These are phyloP conservation scores for Sporothrix phasma DNA, from an alignment of 2,329 filamentous ascomycete genomes.

Conservation along the genomic window DNA sequence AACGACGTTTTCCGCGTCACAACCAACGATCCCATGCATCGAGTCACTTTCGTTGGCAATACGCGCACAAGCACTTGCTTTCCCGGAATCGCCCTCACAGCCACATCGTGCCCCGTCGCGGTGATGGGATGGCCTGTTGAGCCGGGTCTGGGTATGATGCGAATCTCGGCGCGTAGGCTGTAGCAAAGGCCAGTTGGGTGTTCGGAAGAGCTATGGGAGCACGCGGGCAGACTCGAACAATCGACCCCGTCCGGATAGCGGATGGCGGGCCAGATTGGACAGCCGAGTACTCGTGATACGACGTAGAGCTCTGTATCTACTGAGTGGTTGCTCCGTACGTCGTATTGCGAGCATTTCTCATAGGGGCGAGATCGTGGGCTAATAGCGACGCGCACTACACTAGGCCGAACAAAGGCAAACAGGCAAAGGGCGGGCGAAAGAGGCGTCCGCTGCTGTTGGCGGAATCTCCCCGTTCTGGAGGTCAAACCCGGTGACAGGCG, in stretches of 20 bases:
- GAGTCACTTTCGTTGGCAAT: not conserved
- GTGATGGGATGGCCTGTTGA: not conserved
- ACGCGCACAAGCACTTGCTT: not conserved
- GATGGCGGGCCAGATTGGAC: not conserved
- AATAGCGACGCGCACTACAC: not conserved
- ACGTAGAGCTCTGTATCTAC: too few species aligned
- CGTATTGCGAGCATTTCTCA: too few species aligned
- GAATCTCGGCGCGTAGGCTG: conserved; percentile 8
- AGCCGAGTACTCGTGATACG: too few species aligned
- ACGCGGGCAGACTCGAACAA: not conserved
- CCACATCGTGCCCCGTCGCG: not conserved
- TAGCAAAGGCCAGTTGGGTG: not conserved
- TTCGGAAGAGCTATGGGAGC: not conserved
- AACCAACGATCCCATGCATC: not conserved
- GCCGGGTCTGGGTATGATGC: conserved; percentile 6
- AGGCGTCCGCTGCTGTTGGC: not conserved
- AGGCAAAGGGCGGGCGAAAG: not conserved
- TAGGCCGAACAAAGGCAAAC: not conserved
- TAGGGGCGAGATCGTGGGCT: not conserved
- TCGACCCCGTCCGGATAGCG: not conserved
- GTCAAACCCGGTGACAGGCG: not conserved
- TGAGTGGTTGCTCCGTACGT: too few species aligned
- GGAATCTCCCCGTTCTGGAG: not conserved
- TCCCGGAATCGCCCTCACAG: not conserved
- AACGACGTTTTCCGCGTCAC: not conserved